Base-by-base conservation (phyloP, 495 filamentous ascomycete species). In the Penicillium crystallinum region DNA sequence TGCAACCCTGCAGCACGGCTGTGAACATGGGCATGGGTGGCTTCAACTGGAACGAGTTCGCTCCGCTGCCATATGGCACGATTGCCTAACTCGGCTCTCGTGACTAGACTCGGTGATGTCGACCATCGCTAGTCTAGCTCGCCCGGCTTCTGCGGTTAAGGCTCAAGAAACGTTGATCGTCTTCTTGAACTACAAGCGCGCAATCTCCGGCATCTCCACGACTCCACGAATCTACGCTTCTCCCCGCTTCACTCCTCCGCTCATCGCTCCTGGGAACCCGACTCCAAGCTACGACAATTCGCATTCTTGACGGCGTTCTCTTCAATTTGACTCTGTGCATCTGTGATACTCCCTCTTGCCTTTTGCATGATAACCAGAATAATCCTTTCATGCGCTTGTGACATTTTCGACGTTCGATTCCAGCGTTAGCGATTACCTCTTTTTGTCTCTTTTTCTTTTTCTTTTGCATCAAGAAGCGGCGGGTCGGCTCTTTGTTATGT, bases 1-100 rank as follows among this genome's bases (percentile, higher is more conserved):
- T 88, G 53, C 81, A 83, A 59, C 88, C 90, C 68, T 98, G 93
- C 74, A 87, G 89, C 62, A 74, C 80, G 46, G 77, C 69, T 49
- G 74, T 75, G 30, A 81, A 83, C 49, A 83, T 83, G 68, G 68
- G 61, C 12, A 59, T 78, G 54, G 88, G 87, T 14, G 87, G 88
- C 9, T 91, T 87, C 69, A 83, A 82, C 52, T 96, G 93, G 90
- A 67, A 64, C 9, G 85, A 79, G 54, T 81, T 82, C 56, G 68
- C 79, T 47, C 69, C 62, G 22, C 23, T 82, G 50, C 77, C 77
- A 37, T 85, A 83, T 62, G 81, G 80, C 52, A 81, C 74, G 51
- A 77, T 68, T 52, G 81, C 80, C 59, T 84, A 78, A 72, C 34
- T 38, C 49, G 6, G 21, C 18, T 23, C 36, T 35, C 21, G 35